Conservation (phyloP, 2,329 filamentous ascomycete genomes). For the Trichophyton verrucosum region DNA sequence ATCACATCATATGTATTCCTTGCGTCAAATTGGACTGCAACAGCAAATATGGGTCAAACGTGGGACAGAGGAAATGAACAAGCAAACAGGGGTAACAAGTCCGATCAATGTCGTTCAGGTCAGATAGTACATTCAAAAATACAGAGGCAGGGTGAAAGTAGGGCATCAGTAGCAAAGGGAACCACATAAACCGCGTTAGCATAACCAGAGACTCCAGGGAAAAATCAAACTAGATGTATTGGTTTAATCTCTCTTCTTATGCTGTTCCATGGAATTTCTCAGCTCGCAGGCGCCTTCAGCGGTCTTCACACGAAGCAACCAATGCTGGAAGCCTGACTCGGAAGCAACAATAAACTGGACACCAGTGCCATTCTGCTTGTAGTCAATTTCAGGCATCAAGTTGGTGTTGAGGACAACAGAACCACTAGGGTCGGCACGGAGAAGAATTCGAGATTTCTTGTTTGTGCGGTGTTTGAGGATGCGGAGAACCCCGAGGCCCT, state of each 20-base stretch:
- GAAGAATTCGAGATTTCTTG: constrained; percentile 52
- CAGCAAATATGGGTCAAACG: not conserved
- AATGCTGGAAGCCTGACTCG: constrained; percentile 53
- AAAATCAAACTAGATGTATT: not conserved
- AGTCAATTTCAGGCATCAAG: constrained; percentile 49
- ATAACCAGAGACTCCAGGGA: not conserved
- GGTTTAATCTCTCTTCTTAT: constrained; percentile 29
- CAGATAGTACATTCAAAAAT: constrained; percentile 6
- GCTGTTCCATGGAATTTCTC: constrained; percentile 32
- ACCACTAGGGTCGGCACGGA: constrained; percentile 64
- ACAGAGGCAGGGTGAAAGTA: not conserved
- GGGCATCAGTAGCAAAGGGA: not conserved
- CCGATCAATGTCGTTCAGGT: not conserved
- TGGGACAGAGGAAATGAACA: not conserved
- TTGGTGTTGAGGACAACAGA: constrained; percentile 60
- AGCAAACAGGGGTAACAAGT: not conserved
- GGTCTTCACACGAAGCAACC: constrained; percentile 59
- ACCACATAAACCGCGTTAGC: not conserved
- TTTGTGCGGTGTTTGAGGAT: constrained; percentile 62
- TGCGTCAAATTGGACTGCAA: not conserved
- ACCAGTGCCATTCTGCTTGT: constrained; percentile 44
- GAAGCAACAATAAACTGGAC: constrained; percentile 37
- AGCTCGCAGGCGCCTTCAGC: constrained; percentile 40
- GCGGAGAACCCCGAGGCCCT: constrained; percentile 59
- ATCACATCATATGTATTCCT: not conserved